A percentile compares a stretch with the other conserved stretches of the same genome.
Conservation (phyloP, 2,329 filamentous ascomycete species). For the Alternaria rosae region DNA sequence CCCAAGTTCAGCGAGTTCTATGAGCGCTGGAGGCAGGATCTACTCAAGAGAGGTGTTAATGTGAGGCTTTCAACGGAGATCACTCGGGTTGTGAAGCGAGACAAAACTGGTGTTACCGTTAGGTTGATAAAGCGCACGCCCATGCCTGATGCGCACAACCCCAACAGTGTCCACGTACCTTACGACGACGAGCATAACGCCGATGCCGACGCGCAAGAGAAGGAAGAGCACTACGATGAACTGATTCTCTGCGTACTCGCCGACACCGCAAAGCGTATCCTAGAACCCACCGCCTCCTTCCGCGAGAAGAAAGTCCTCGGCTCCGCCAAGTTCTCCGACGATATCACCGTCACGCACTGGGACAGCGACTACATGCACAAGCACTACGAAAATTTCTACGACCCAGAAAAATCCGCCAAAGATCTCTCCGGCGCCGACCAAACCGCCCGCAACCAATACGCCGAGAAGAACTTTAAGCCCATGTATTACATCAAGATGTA, state of each 20-base stretch:
- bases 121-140: slow-evolving; percentile 55
- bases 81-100: slow-evolving; percentile 60
- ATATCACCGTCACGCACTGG: slow-evolving; percentile 74
- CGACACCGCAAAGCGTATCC: slow-evolving; percentile 65
- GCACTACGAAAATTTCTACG: slow-evolving; percentile 71
- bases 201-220: slow-evolving; percentile 52
- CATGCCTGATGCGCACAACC: slow-evolving; percentile 53
- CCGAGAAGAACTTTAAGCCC: slow-evolving; percentile 63
- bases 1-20: slow-evolving; percentile 69
- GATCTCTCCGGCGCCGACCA: slow-evolving; percentile 54
- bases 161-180: slow-evolving; percentile 54
- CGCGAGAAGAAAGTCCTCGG: slow-evolving; percentile 72
- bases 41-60: slow-evolving; percentile 62
- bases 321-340: slow-evolving; percentile 73
- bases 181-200: slow-evolving; percentile 47
- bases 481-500: slow-evolving; percentile 73
- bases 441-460: slow-evolving; percentile 52
- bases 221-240: slow-evolving; percentile 66
- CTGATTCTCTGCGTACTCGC: slow-evolving; percentile 69
- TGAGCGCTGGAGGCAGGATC: slow-evolving; percentile 63
- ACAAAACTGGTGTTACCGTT: slow-evolving; percentile 61
- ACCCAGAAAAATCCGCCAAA: slow-evolving; percentile 55
- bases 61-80: slow-evolving; percentile 66
- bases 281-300: slow-evolving; percentile 65
- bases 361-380: slow-evolving; percentile 71